Conservation (phyloP, 148 eudicot species). For the Silene latifolia region DNA sequence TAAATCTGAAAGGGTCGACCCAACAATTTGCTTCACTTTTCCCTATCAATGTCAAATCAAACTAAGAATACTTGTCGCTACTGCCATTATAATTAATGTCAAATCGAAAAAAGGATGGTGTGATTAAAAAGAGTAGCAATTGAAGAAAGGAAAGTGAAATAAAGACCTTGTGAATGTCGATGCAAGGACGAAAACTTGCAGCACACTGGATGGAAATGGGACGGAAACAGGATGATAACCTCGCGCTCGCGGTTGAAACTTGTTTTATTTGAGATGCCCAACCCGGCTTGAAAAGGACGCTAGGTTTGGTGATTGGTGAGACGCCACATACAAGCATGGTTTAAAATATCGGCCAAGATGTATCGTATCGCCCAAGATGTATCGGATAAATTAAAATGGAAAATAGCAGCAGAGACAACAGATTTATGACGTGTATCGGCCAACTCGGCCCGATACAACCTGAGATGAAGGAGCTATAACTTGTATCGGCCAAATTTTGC, state of each 20-base stretch:
- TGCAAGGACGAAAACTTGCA: slow-evolving; percentile 55
- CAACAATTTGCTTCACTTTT: slow-evolving; percentile 91
- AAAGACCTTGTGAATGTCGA: slow-evolving; percentile 57
- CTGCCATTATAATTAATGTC: not conserved
- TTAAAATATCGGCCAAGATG: too few species aligned
- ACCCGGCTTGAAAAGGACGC: not conserved
- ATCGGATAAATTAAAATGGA: too few species aligned
- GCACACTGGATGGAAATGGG: slow-evolving; percentile 33
- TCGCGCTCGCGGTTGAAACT: not conserved
- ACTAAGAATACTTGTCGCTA: not conserved
- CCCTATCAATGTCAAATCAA: slow-evolving; percentile 46
- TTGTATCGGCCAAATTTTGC: too few species aligned
- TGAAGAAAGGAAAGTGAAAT: not conserved
- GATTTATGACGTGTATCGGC: too few species aligned
- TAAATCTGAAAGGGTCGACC: slow-evolving; percentile 75
- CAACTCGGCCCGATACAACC: too few species aligned
- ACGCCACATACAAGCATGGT: too few species aligned
- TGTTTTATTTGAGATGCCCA: too few species aligned
- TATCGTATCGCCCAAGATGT: too few species aligned
- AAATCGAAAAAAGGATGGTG: not conserved
- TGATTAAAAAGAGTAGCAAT: not conserved
- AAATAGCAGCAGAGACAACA: too few species aligned
- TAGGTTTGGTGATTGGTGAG: not conserved
- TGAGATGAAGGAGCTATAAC: too few species aligned
- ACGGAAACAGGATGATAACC: not conserved